Evolutionary conservation across 441 rosid genomes (phyloP).

Genomic region (Eutrema salsugineum): DNA sequence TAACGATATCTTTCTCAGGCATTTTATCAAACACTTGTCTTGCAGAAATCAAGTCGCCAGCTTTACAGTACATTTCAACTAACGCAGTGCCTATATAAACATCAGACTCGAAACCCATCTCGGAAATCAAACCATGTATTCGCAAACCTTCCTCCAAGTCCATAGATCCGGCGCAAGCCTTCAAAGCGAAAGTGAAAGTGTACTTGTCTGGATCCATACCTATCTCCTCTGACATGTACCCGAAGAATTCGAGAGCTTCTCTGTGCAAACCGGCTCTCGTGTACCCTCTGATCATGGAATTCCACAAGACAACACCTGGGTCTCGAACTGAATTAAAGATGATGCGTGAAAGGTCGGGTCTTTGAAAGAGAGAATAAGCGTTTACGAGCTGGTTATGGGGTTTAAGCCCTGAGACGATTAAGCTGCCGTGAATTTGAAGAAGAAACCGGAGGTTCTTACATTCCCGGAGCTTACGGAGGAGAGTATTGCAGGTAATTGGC

Average conservation of each 20-base stretch:
- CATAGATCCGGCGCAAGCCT: constrained; percentile 37
- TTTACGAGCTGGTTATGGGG: constrained; percentile 39
- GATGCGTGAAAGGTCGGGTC: constrained; percentile 38
- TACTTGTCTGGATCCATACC: constrained; percentile 41
- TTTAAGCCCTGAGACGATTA: constrained; percentile 34
- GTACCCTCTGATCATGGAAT: constrained; percentile 47
- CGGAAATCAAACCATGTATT: constrained; percentile 34
- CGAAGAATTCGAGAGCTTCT: constrained; percentile 37
- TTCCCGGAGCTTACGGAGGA: constrained; percentile 34
- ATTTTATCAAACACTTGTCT: constrained; percentile 40
- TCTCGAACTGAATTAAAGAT: constrained; percentile 34
- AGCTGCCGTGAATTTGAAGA: constrained; percentile 37
- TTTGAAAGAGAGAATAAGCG: constrained; percentile 40
- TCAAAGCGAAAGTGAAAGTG: constrained; percentile 50
- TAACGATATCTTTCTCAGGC: constrained; percentile 35
- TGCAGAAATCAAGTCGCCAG: constrained; percentile 35
- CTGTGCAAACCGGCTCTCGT: constrained; percentile 31
- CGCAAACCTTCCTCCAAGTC: constrained; percentile 38
- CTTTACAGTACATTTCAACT: constrained; percentile 41
- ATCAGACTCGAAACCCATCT: constrained; percentile 41
- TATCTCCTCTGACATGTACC: constrained; percentile 25
- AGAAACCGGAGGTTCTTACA: constrained; percentile 38
- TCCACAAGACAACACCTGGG: constrained; percentile 42
- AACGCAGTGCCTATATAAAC: constrained; percentile 43
- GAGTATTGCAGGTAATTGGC: not conserved